Base-by-base conservation (phyloP, 2,329 filamentous ascomycete species). In the Cercospora sp. region DNA sequence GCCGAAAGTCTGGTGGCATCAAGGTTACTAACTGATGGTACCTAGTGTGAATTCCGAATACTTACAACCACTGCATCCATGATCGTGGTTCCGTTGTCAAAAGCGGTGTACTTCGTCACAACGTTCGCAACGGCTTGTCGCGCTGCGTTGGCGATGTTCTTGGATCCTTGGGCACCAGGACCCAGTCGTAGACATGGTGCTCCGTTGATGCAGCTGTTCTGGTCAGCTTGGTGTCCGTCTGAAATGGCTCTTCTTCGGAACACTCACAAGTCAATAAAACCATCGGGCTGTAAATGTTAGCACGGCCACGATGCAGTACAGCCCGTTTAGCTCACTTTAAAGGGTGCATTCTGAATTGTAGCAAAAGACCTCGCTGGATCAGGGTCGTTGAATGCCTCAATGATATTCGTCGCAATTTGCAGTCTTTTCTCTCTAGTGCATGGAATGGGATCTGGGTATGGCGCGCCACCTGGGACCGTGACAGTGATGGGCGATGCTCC, bases 311-410 rank as follows among this genome's bases (percentile, higher is more conserved):
- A n/a, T n/a, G n/a, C n/a, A n/a, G n/a, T n/a, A n/a, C n/a, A n/a
- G n/a, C n/a, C n/a, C n/a, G n/a, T n/a, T n/a, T n/a, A n/a, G n/a
- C n/a, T n/a, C n/a, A n/a, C n/a, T n/a, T n/a, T n/a, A n/a, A n/a
- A n/a, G n/a, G n/a, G n/a, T n/a, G n/a, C n/a, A 5, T 49, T 49
- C 10, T 49, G 45, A 0, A 49, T 12, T 12, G 45, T 49, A 12
- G 45, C 45, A 49, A 49, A 49, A 49, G 45, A 49, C 9, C 21
- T 12, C 45, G 21, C 18, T 21, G 45, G 45, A 24, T 49, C 9
- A 18, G 45, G 45, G 9, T 49, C 45, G 18, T 49, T 49, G 45
- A 49, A 49, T 49, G 45, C 45, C 18, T 49, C 45, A 24, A 49
- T 49, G 45, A 49, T 24, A 49, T 49, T 49, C 21, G 45, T 49